A percentile compares a stretch with the other conserved stretches of the same genome.
Evolutionary conservation across 495 filamentous ascomycete species (phyloP).

Genomic region (Lasiosphaeria miniovina): DNA sequence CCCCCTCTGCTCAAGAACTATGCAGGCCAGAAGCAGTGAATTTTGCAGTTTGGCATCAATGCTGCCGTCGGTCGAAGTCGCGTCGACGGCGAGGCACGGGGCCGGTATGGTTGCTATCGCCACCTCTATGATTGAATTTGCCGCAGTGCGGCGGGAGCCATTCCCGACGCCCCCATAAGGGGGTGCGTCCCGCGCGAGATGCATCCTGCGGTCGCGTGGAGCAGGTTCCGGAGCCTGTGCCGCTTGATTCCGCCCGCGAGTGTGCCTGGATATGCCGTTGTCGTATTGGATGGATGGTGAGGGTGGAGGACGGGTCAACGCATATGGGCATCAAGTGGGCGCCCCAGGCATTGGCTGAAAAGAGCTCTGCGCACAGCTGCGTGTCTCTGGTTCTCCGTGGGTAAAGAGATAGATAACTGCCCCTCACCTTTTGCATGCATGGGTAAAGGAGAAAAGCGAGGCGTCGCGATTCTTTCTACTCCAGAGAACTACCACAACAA

Average conservation of each 20-base stretch:
- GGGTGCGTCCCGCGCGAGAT: constrained; percentile 18
- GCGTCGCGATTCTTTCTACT: no score
- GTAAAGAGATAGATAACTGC: no score
- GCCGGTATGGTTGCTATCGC: constrained; percentile 8
- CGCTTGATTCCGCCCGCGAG: not conserved
- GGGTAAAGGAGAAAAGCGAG: no score
- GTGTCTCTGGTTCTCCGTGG: no score
- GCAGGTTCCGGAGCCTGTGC: not conserved
- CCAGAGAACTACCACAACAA: no score
- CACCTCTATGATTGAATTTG: constrained; percentile 4
- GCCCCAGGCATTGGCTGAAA: not conserved
- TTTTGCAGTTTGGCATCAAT: not conserved
- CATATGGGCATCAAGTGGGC: constrained; percentile 2
- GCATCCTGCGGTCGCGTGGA: constrained; percentile 6
- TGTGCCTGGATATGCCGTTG: constrained; percentile 4
- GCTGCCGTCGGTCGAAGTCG: not conserved
- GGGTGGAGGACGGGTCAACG: constrained; percentile 8
- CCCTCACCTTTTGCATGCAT: no score
- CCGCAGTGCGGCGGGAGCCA: not conserved
- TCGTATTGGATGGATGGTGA: constrained; percentile 8
- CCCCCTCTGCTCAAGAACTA: constrained; percentile 15
- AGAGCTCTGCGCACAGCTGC: no score
- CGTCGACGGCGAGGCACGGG: not conserved
- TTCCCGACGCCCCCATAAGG: not conserved
- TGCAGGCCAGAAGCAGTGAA: constrained; percentile 19